A percentile compares a stretch with the other conserved stretches of the same genome.
Conservation (phyloP, 192 early-diverging fungal species). For the Mortierella hygrophila region DNA sequence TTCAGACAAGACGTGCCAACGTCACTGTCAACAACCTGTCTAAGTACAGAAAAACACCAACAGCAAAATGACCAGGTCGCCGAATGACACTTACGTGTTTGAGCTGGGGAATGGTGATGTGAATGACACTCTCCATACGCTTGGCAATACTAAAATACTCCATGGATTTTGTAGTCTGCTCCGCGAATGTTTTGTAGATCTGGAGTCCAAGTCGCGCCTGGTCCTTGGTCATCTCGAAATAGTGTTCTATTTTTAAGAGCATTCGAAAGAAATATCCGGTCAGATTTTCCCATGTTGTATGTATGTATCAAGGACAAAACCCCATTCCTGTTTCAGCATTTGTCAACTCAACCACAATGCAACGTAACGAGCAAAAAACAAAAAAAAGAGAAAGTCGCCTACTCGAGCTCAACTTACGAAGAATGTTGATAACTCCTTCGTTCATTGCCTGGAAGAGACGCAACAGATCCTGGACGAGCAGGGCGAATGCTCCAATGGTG, state of each 20-base stretch:
- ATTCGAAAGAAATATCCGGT: neutral
- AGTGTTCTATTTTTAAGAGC: conserved; percentile 63
- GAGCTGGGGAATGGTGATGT: conserved; percentile 77
- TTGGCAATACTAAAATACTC: conserved; percentile 79
- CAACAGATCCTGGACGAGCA: conserved; percentile 81
- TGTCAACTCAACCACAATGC: neutral
- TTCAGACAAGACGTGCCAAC: neutral
- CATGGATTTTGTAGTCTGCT: conserved; percentile 76
- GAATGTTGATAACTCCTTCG: conserved; percentile 82
- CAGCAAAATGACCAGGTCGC: neutral
- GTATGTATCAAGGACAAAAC: neutral
- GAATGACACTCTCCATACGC: conserved; percentile 65
- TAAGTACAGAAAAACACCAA: neutral
- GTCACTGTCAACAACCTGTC: neutral
- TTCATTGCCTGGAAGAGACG: conserved; percentile 80
- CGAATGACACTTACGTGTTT: conserved; percentile 71
- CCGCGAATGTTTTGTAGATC: conserved; percentile 84
- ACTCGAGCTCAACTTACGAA: conserved; percentile 61
- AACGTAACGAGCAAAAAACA: neutral
- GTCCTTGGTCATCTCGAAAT: conserved; percentile 78
- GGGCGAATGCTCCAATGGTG: conserved; percentile 75
- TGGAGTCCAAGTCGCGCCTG: conserved; percentile 74
- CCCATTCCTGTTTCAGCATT: neutral
- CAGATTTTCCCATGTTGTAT: neutral
- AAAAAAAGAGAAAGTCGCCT: neutral